Conservation (phyloP, 768 basidiomycete genomes). For the Rhodotorula sphaerocarpa region DNA sequence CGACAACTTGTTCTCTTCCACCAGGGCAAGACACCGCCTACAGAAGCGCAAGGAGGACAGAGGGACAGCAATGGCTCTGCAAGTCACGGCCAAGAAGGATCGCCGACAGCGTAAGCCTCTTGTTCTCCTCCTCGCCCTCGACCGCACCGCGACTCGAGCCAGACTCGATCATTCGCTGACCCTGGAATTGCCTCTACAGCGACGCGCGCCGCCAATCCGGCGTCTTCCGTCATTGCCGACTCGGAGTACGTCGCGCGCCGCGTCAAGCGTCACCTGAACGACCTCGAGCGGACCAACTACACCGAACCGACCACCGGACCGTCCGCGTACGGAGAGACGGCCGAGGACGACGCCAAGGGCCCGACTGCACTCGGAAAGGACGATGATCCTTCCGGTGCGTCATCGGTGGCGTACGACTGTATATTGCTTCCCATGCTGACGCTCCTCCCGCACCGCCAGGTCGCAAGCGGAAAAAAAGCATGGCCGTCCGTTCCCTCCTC, state of each 20-base stretch:
- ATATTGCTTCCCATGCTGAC: slow-evolving; percentile 50
- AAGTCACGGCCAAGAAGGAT: slow-evolving; percentile 18
- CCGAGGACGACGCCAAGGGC: slow-evolving; percentile 15
- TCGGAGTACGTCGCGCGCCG: slow-evolving; percentile 66
- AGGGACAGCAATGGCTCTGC: neutral
- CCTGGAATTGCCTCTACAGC: neutral
- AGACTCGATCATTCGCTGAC: no score
- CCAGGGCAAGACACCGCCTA: neutral
- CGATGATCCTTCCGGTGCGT: slow-evolving; percentile 44
- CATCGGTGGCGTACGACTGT: slow-evolving; percentile 40
- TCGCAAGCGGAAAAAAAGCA: slow-evolving; percentile 68
- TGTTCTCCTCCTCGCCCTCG: neutral
- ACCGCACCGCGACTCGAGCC: neutral
- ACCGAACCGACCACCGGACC: slow-evolving; percentile 26
- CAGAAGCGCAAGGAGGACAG: neutral
- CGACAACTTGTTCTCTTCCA: no score
- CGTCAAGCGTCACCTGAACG: slow-evolving; percentile 67
- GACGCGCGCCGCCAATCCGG: slow-evolving; percentile 3
- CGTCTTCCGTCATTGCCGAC: slow-evolving; percentile 44
- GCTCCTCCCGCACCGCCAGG: slow-evolving; percentile 50
- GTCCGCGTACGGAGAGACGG: slow-evolving; percentile 46
- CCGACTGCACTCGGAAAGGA: slow-evolving; percentile 6
- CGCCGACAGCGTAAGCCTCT: slow-evolving; percentile 22
- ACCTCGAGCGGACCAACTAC: slow-evolving; percentile 53
- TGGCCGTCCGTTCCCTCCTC: slow-evolving; percentile 69